Percentiles rank a stretch among this genome's conserved stretches.
phyloP scores from a whole-genome alignment of 139 green algal species.

The Protoeuglena noctilucae region DNA sequence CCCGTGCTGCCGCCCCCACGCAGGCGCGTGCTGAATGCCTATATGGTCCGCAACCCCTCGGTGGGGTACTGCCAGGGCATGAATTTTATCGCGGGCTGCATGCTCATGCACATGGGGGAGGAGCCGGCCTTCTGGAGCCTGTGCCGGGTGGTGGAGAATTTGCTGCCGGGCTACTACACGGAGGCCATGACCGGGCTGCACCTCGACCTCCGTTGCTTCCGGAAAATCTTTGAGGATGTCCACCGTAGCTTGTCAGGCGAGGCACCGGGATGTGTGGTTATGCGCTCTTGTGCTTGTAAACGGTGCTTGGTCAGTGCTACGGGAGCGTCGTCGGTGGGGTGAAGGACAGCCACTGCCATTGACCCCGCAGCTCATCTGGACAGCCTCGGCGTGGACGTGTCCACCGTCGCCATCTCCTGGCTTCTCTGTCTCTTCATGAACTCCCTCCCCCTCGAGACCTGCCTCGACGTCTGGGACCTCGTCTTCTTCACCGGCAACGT shows the following conservation, averaged over 20 bases:
- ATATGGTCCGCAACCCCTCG: conserved; percentile 38
- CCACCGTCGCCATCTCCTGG: conserved; percentile 32
- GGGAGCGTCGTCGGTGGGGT: no score
- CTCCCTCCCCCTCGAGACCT: conserved; percentile 62
- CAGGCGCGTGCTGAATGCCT: conserved; percentile 56
- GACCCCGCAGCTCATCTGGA: no score
- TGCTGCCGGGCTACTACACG: conserved; percentile 62
- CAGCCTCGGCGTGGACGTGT: conserved; percentile 11
- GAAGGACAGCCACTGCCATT: no score
- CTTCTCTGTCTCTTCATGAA: conserved; percentile 83
- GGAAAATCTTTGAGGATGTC: no score
- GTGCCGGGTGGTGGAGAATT: conserved; percentile 43
- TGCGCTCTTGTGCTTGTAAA: no score
- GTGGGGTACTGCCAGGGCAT: conserved; percentile 83
- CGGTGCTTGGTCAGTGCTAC: no score
- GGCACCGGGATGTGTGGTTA: no score
- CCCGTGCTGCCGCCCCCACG: background rate
- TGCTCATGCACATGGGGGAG: conserved; percentile 71
- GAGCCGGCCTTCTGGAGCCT: conserved; percentile 83
- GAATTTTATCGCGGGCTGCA: conserved; percentile 66
- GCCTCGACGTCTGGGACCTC: conserved; percentile 62
- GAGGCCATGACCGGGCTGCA: conserved; percentile 55
- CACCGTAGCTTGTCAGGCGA: no score
- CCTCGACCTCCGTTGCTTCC: no score
- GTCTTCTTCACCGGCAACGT: conserved; percentile 29